These are phyloP conservation scores for Boletus reticulatus DNA, from an alignment of 768 basidiomycete genomes.

Conservation along the genomic window DNA sequence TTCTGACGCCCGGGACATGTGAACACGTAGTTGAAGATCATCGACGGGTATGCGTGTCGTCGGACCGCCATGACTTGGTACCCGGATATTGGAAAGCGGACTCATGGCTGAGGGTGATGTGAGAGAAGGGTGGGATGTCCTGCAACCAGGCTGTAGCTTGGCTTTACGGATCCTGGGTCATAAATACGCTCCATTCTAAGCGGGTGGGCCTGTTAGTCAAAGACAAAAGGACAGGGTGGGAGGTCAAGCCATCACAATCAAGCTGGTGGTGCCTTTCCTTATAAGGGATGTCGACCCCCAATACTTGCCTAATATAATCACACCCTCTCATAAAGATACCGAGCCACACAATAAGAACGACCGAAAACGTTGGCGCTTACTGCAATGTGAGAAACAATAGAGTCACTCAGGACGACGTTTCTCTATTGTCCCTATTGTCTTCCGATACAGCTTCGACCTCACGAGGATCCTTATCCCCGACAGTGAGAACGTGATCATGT, in stretches of 20 bases:
- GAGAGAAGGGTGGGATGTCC: slow-evolving; percentile 7
- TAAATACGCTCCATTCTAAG: slow-evolving; percentile 23
- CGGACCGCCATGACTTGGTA: not conserved
- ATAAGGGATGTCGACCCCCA: slow-evolving; percentile 5
- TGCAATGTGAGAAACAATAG: slow-evolving; percentile 15
- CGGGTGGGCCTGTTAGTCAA: slow-evolving; percentile 20
- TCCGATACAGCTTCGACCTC: not conserved
- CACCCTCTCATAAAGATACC: not conserved
- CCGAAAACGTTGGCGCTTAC: slow-evolving; percentile 5
- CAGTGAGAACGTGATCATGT: not conserved
- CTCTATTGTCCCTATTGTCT: slow-evolving; percentile 1
- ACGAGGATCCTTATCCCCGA: slow-evolving; percentile 2
- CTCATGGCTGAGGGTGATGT: slow-evolving; percentile 11
- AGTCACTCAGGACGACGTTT: not conserved
- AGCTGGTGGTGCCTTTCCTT: not conserved
- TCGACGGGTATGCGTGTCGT: slow-evolving; percentile 9
- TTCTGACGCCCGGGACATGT: slow-evolving; percentile 25
- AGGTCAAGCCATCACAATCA: not conserved
- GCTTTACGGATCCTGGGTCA: slow-evolving; percentile 1
- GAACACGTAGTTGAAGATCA: slow-evolving; percentile 21
- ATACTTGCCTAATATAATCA: slow-evolving; percentile 2
- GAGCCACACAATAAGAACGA: slow-evolving; percentile 25
- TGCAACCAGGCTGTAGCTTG: slow-evolving; percentile 8
- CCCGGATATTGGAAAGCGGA: slow-evolving; percentile 10
- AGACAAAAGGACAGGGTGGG: slow-evolving; percentile 26